Base-by-base conservation (phyloP, 192 early-diverging fungal species). In the Obelidium mucronatum region DNA sequence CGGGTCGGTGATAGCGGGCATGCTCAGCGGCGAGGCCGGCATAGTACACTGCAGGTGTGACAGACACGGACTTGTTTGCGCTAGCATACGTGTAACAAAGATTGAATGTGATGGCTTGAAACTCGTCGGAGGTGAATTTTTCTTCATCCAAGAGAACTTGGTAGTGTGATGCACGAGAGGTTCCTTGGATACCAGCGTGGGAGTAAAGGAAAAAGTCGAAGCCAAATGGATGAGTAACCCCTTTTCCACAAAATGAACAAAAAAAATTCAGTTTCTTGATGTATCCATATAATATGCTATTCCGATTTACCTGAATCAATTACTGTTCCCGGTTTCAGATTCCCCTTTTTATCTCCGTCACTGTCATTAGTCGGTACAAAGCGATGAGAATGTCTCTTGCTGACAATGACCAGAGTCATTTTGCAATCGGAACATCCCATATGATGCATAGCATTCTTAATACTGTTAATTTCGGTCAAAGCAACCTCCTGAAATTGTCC, bases 121-220 rank as follows among this genome's bases (percentile, higher is more conserved):
- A 78, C 35, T 86, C 84, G 68, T 97, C 93, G 0, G 92, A 78
- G 0, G 86, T 85, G 53, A 95, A 95, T 8, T 83, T 80, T 73
- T 93, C 91, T 35, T 97, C 95, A 53, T 98, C 93, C 73, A 90
- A 81, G 33, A 98, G 78, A 17, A 96, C 94, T 44, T 91, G 89
- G 84, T 98, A 98, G 66, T 94, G 93, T 0, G 91, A 91, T 1
- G 95, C 94, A 19, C 93, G 90, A 8, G 94, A 95, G 2, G 95
- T 96, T 40, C 96, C 95, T 77, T 95, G 94, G 28, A 96, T 84
- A 28, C 95, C 94, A 2, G 90, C 87, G 55, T 98, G 96, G n/a
- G 94, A 91, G 44, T 89, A 91, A 15, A 97, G 78, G 69, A 84
- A 89, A 73, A 89, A 88, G 51, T 89, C 87, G 28, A 59, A 59